Evolutionary conservation across 2,329 filamentous ascomycete species (phyloP), one percentile per base, ranked within the genome.

Genomic region (Fusarium algeriense): DNA sequence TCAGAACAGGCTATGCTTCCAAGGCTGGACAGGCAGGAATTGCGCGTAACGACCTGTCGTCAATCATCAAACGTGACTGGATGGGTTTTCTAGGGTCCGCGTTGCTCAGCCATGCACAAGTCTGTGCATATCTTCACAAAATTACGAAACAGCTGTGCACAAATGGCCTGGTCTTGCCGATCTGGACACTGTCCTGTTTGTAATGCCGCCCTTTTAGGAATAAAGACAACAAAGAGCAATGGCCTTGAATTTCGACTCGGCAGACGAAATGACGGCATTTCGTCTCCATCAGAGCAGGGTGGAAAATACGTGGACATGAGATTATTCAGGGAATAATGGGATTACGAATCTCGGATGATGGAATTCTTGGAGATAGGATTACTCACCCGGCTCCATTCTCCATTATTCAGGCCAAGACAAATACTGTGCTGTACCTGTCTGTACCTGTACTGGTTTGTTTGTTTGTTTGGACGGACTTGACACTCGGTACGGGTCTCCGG

Each of bases 211-310:
- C 53, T 41, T 60, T 71, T 52, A 35, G 69, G 59, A 41, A 50
- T 56, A 71, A 71, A 69, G 60, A 72, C 57, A 72, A 72, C 66
- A 70, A 67, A 61, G 17, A 64, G 35, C 62, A 67, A 54, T 32
- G 41, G 38, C 58, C 41, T 43, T 32, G 38, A n/a, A 63, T 44
- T 45, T 67, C 44, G 38, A 68, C 49, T 67, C 44, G 35, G 68
- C 12, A 63, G 50, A 55, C 53, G 30, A 57, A 55, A 68, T 67
- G 64, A 52, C 57, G 49, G 43, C 64, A 67, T 67, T 41, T 67
- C 44, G 54, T 54, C 57, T 68, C 68, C 52, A 50, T 46, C 23
- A 38, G 32, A 17, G 50, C 54, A 48, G 64, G 40, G 57, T 46
- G 26, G 9, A 28, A 34, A 35, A 66, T 66, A 66, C 60, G 61